These are phyloP conservation scores for Citrus unshiu DNA, from an alignment of 345 rosid genomes.

Conservation along the genomic window DNA sequence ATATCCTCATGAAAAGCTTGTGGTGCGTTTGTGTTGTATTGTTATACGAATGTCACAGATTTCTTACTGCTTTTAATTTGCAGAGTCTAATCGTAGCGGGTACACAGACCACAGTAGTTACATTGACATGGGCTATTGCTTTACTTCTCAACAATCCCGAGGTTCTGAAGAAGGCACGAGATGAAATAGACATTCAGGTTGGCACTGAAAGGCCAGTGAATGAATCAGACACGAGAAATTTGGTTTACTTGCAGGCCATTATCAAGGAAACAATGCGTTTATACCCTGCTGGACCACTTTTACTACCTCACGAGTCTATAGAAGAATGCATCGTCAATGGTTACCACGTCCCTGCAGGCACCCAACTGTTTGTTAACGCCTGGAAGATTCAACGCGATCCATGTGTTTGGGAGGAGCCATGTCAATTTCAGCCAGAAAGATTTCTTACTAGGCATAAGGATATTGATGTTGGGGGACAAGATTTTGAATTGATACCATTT, in stretches of 20 bases:
- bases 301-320: not conserved
- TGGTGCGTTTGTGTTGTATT: no score
- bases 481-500: not conserved
- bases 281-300: not conserved
- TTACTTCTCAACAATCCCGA: not conserved
- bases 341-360: not conserved
- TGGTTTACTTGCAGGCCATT: not conserved
- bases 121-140: not conserved
- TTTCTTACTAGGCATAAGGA: not conserved
- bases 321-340: not conserved
- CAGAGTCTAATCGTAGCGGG: not conserved
- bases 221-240: not conserved
- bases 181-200: not conserved
- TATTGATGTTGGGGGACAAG: not conserved
- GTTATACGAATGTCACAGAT: not conserved
- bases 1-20: no score
- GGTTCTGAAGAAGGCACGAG: not conserved
- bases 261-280: not conserved
- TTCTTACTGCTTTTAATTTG: not conserved
- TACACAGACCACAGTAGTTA: not conserved
- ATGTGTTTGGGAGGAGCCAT: not conserved
- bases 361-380: not conserved
- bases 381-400: not conserved
- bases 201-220: not conserved
- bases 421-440: not conserved